phyloP scores from a whole-genome alignment of 2,329 filamentous ascomycete species.

The Beauveria sp. region DNA sequence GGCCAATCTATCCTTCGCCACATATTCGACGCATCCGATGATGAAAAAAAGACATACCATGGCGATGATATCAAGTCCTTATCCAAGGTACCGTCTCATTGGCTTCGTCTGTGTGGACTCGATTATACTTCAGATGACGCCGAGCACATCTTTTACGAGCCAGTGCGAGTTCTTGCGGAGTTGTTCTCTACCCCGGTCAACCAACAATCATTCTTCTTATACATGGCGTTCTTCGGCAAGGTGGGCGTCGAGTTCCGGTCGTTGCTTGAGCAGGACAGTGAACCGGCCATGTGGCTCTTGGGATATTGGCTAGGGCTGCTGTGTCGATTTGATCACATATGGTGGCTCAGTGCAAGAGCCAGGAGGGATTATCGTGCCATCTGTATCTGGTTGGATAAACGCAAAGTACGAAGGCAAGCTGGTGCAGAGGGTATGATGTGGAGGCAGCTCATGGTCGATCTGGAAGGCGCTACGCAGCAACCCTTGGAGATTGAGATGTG shows the following conservation, averaged over 20 bases:
- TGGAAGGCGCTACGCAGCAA: constrained; percentile 13
- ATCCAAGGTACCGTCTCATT: constrained; percentile 8
- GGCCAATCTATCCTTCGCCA: constrained; percentile 15
- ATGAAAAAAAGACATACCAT: constrained; percentile 12
- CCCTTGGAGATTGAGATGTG: neutral
- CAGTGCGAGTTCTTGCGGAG: constrained; percentile 14
- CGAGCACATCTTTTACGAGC: constrained; percentile 10
- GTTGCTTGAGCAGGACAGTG: constrained; percentile 15
- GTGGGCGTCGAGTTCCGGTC: constrained; percentile 17
- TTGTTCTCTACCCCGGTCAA: constrained; percentile 10
- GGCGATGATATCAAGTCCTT: constrained; percentile 8
- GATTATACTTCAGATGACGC: constrained; percentile 2
- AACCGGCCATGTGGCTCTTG: constrained; percentile 19
- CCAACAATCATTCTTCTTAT: constrained; percentile 14
- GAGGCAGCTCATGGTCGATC: constrained; percentile 17
- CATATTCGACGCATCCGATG: constrained; percentile 14
- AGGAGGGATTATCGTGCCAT: constrained; percentile 16
- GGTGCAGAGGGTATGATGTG: constrained; percentile 16
- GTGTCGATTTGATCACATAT: constrained; percentile 17
- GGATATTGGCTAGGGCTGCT: constrained; percentile 20
- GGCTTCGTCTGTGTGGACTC: constrained; percentile 13
- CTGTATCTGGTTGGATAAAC: constrained; percentile 13
- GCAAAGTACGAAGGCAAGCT: constrained; percentile 11
- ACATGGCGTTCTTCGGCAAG: constrained; percentile 17
- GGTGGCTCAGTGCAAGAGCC: constrained; percentile 18